Conservation (phyloP, 805 yeast species). For the Teunomyces atbi region DNA sequence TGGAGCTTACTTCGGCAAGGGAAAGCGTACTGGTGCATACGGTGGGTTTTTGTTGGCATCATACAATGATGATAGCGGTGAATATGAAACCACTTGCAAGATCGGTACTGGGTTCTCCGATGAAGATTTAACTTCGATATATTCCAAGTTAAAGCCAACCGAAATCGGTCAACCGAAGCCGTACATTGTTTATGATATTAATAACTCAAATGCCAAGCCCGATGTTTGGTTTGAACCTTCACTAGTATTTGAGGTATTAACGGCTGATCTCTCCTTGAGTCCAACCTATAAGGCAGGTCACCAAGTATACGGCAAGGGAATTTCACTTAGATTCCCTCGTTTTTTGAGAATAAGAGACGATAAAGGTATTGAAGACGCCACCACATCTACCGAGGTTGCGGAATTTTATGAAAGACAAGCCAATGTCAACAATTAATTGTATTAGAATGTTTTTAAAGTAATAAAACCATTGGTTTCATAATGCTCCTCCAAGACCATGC, state of each 20-base stretch:
- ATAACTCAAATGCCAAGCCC: conserved; percentile 65
- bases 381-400: conserved; percentile 77
- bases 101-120: conserved; percentile 97
- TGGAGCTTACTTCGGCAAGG: conserved; percentile 92
- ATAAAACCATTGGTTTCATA: no score
- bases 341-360: conserved; percentile 83
- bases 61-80: conserved; percentile 87
- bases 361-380: conserved; percentile 81
- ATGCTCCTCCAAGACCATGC: no score
- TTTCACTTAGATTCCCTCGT: conserved; percentile 86
- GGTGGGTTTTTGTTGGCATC: conserved; percentile 94
- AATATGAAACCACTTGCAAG: conserved; percentile 92
- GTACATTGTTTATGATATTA: conserved; percentile 62
- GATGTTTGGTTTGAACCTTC: conserved; percentile 96
- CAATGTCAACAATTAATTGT: conserved; percentile 17
- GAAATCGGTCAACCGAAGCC: conserved; percentile 65
- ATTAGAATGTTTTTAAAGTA: background rate
- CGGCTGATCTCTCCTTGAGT: conserved; percentile 86
- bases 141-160: conserved; percentile 62
- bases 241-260: conserved; percentile 77
- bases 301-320: conserved; percentile 71
- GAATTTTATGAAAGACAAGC: conserved; percentile 82
- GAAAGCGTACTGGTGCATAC: conserved; percentile 91
- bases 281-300: conserved; percentile 89
- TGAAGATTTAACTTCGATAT: conserved; percentile 63